Evolutionary conservation across 2,329 filamentous ascomycete genomes (phyloP), one percentile per base, ranked within the genome.

Genomic region (Fusarium sterilihyphosum): DNA sequence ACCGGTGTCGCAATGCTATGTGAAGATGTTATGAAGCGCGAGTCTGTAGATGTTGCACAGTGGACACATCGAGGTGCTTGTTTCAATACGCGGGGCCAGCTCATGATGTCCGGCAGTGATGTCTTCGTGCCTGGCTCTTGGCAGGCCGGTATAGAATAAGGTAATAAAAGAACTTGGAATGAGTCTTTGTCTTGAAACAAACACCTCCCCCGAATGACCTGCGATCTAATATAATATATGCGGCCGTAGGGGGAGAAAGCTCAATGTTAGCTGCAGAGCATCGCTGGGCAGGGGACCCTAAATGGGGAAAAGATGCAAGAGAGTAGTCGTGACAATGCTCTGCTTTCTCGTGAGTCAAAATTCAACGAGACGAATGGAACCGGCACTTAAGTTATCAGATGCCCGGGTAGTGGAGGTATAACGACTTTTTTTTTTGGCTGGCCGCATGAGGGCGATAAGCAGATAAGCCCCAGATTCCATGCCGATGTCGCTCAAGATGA

Each of bases 1-100:
- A 65, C 29, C 31, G 61, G 44, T 52, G 47, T 74, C 49, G 46
- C 56, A 31, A 52, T 49, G 44, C 29, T 61, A 29, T 52, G 22
- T 38, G 53, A 65, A 53, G 38, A 59, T 29, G 16, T 22, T 16
- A 37, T 16, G 37, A 73, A 44, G 41, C 47, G 69, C 37, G 63
- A 29, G 31, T 72, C 57, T 18, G 54, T 54, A 49, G 54, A n/a
- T 26, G 69, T 67, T 6, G 77, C 40, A 41, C 65, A 78, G 49
- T 76, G 71, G 61, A 77, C 73, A 73, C 77, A 78, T 58, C 77
- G 73, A 56, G 71, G 75, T n/a, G 75, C 83, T 78, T 82, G 84
- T 74, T 82, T 85, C 81, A 81, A 83, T 73, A 81, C 80, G 75
- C 64, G 77, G 79, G 79, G 80, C 80, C 83, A 80, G 72, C 80